Conservation (phyloP, 495 filamentous ascomycete species). For the Xylaria acuta region DNA sequence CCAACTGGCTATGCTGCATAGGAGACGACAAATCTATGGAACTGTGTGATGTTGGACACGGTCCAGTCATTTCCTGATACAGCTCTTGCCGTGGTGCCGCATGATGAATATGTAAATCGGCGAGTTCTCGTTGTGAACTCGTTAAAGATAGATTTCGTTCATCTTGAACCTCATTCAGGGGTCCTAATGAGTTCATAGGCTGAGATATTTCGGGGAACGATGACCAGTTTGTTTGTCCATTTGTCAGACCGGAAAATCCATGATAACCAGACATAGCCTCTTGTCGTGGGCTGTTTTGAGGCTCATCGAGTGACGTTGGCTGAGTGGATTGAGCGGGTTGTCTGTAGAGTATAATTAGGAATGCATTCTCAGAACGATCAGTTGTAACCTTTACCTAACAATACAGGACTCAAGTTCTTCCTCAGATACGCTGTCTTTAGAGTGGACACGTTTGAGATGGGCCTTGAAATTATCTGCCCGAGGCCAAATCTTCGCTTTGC, state of each 20-base stretch:
- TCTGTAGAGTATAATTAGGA: constrained; percentile 8
- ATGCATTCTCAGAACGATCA: not conserved
- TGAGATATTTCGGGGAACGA: constrained; percentile 25
- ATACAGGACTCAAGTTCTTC: constrained; percentile 60
- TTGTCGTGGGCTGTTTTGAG: constrained; percentile 14
- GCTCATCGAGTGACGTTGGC: constrained; percentile 17
- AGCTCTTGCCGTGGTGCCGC: not conserved
- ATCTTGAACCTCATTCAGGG: constrained; percentile 23
- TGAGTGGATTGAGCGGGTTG: constrained; percentile 2
- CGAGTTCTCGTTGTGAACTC: constrained; percentile 14
- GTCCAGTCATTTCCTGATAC: constrained; percentile 1
- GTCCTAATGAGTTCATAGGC: constrained; percentile 22
- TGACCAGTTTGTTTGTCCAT: not conserved
- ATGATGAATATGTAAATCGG: constrained; percentile 4
- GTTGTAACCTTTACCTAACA: constrained; percentile 53
- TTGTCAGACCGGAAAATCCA: not conserved
- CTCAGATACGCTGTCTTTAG: constrained; percentile 36
- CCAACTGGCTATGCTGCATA: not conserved
- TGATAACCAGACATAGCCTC: constrained; percentile 19
- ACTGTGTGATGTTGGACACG: not conserved
- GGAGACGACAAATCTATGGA: constrained; percentile 4
- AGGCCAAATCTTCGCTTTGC: constrained; percentile 80
- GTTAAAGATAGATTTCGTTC: constrained; percentile 19
- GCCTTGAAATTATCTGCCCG: constrained; percentile 90
- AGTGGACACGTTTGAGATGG: constrained; percentile 82